Evolutionary conservation across 345 rosid genomes (phyloP).

Genomic region (Alliaria petiolata): DNA sequence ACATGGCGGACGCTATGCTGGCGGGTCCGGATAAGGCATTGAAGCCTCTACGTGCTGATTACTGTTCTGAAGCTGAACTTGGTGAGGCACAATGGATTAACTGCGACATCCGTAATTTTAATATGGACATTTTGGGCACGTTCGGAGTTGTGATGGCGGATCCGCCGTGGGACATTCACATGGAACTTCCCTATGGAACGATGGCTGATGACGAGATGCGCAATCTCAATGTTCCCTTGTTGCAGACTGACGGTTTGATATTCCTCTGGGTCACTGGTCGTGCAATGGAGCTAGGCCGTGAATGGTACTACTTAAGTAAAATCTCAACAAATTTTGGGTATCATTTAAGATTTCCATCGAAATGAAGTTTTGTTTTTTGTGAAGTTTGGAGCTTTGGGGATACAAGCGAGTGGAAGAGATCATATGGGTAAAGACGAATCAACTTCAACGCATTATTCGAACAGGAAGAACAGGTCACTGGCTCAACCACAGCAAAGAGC

Average conservation of each 20-base stretch:
- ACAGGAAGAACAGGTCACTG: constrained; percentile 99
- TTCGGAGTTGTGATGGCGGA: constrained; percentile 99
- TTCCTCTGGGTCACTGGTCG: constrained; percentile 99
- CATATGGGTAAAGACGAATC: constrained; percentile 93
- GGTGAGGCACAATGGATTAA: constrained; percentile 98
- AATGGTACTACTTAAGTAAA: constrained; percentile 47
- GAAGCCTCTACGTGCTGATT: constrained; percentile 88
- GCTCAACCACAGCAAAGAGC: constrained; percentile 99
- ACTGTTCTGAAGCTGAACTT: constrained; percentile 95
- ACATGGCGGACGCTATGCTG: constrained; percentile 73
- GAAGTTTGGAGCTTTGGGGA: constrained; percentile 93
- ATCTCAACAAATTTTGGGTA: neutral
- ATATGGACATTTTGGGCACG: constrained; percentile 96
- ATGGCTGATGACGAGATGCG: constrained; percentile 99
- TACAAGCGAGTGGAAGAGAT: constrained; percentile 95
- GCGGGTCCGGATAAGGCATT: constrained; percentile 65
- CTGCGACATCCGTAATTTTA: constrained; percentile 83
- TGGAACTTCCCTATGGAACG: constrained; percentile 99
- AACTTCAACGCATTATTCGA: constrained; percentile 96
- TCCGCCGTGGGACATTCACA: constrained; percentile 99
- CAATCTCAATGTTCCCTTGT: constrained; percentile 91
- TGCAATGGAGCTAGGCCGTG: constrained; percentile 99
- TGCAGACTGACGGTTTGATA: constrained; percentile 96
- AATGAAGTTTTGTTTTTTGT: neutral
- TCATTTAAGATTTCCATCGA: neutral